Conservation (phyloP, 129 eudicot genomes). For the Calendula officinalis region DNA sequence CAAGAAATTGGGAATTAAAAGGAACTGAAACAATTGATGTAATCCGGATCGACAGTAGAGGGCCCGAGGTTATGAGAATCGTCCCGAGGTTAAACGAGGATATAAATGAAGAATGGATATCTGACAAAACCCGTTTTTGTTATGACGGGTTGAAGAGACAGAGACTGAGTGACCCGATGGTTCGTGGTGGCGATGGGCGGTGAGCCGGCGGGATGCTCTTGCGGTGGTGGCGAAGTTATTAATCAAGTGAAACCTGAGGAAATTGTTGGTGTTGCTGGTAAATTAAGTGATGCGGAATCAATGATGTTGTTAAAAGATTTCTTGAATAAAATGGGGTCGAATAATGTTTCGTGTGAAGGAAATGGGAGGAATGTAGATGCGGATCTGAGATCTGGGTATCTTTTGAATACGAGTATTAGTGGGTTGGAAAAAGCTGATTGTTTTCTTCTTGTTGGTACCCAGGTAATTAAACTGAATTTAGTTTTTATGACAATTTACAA, state of each 20-base stretch:
- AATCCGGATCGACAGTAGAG: constrained; percentile 94
- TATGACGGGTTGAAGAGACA: constrained; percentile 96
- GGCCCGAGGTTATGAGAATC: constrained; percentile 98
- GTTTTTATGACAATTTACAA: too few species aligned
- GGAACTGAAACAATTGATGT: constrained; percentile 98
- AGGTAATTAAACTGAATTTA: constrained; percentile 42
- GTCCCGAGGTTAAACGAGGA: constrained; percentile 90
- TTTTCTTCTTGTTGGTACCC: constrained; percentile 86
- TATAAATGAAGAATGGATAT: constrained; percentile 94
- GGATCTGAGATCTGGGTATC: constrained; percentile 81
- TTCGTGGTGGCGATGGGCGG: constrained; percentile 89
- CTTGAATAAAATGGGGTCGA: constrained; percentile 79
- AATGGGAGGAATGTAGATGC: constrained; percentile 62
- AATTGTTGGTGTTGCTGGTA: constrained; percentile 89
- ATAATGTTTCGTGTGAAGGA: constrained; percentile 81
- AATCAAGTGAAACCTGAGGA: constrained; percentile 68
- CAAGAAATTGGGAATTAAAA: constrained; percentile 98
- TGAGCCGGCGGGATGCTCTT: constrained; percentile 91
- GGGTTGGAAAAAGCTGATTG: constrained; percentile 88
- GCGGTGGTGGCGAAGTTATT: constrained; percentile 73
- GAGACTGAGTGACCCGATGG: constrained; percentile 83
- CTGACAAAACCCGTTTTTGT: constrained; percentile 88
- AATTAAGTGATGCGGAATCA: constrained; percentile 85
- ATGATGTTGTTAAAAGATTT: constrained; percentile 86
- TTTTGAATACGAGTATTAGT: constrained; percentile 65